Percentiles rank a stretch among this genome's conserved stretches.
Evolutionary conservation across 1,284 basidiomycete species (phyloP).

Genomic region (Cryptococcus deneoformans): DNA sequence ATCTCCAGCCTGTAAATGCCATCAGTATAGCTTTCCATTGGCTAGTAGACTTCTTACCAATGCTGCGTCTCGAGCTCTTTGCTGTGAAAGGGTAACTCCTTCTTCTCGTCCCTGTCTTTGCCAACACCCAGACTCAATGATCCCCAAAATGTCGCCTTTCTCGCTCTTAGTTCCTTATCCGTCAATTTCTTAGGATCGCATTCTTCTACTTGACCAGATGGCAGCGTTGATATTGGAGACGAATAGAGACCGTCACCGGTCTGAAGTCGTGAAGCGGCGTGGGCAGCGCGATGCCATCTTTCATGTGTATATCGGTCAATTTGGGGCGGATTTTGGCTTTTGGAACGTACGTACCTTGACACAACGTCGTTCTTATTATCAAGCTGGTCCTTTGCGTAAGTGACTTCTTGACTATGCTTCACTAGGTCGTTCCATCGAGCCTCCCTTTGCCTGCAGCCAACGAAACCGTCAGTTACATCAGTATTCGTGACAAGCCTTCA

Average conservation of each 20-base stretch:
- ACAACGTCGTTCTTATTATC: slow-evolving; percentile 34
- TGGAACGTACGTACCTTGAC: slow-evolving; percentile 20
- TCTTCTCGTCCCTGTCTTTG: slow-evolving; percentile 23
- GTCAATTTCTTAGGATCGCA: not conserved
- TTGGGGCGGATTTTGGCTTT: not conserved
- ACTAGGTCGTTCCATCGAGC: slow-evolving; percentile 33
- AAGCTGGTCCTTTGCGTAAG: slow-evolving; percentile 21
- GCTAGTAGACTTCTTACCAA: slow-evolving; percentile 19
- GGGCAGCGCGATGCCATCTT: slow-evolving; percentile 28
- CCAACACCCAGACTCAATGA: slow-evolving; percentile 20
- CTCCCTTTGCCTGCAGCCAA: slow-evolving; percentile 8
- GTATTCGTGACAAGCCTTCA: too few relatives aligned
- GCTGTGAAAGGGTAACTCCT: slow-evolving; percentile 26
- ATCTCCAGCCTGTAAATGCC: slow-evolving; percentile 57
- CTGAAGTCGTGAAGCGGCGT: slow-evolving; percentile 29
- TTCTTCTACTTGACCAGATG: slow-evolving; percentile 15
- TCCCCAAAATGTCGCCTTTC: slow-evolving; percentile 29
- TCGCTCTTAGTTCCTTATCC: slow-evolving; percentile 8
- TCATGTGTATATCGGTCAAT: not conserved
- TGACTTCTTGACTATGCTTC: slow-evolving; percentile 18
- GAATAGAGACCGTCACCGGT: slow-evolving; percentile 23
- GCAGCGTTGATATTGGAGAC: slow-evolving; percentile 2
- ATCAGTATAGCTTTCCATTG: slow-evolving; percentile 1
- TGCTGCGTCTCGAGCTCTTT: slow-evolving; percentile 39
- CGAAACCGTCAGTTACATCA: not conserved